Percentiles rank a stretch among this genome's conserved stretches.
phyloP scores from a whole-genome alignment of 2,329 filamentous ascomycete species.

The Thielaviopsis ethacetica region DNA sequence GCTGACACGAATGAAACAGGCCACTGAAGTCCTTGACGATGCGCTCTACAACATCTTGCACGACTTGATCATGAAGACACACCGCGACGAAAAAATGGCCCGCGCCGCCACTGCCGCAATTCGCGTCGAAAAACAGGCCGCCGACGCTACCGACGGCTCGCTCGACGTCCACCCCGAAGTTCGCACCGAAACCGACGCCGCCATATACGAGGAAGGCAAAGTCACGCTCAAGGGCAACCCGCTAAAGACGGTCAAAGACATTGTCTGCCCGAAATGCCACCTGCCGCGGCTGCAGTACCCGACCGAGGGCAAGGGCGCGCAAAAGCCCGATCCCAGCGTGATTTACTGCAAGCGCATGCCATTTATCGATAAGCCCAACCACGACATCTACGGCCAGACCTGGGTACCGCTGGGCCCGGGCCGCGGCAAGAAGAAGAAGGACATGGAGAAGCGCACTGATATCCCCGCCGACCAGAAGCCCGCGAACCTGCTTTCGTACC shows the following conservation, averaged over 20 bases:
- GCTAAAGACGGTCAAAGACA: constrained; percentile 52
- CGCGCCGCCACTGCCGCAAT: constrained; percentile 50
- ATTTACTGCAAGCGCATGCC: constrained; percentile 68
- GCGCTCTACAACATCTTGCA: constrained; percentile 61
- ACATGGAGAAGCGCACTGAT: constrained; percentile 44
- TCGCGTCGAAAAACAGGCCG: constrained; percentile 43
- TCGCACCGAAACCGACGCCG: constrained; percentile 48
- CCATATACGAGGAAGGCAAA: constrained; percentile 52
- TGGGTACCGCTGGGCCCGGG: constrained; percentile 57
- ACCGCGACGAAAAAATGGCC: constrained; percentile 64
- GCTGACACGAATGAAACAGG: constrained; percentile 21
- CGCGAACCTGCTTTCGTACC: constrained; percentile 46
- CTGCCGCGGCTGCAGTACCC: constrained; percentile 59
- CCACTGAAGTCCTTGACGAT: constrained; percentile 55
- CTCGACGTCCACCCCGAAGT: constrained; percentile 38
- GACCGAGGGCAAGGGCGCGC: constrained; percentile 50
- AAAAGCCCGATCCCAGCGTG: constrained; percentile 46
- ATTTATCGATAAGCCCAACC: constrained; percentile 59
- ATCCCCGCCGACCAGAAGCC: constrained; percentile 37
- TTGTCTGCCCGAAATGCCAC: constrained; percentile 58
- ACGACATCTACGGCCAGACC: constrained; percentile 69
- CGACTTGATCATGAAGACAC: constrained; percentile 56
- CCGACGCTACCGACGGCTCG: constrained; percentile 36
- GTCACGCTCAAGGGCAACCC: constrained; percentile 57
- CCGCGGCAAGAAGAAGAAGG: constrained; percentile 66